Evolutionary conservation across 768 basidiomycete species (phyloP), one percentile per base, ranked within the genome.

Genomic region (Chlorophyllum brunneum): DNA sequence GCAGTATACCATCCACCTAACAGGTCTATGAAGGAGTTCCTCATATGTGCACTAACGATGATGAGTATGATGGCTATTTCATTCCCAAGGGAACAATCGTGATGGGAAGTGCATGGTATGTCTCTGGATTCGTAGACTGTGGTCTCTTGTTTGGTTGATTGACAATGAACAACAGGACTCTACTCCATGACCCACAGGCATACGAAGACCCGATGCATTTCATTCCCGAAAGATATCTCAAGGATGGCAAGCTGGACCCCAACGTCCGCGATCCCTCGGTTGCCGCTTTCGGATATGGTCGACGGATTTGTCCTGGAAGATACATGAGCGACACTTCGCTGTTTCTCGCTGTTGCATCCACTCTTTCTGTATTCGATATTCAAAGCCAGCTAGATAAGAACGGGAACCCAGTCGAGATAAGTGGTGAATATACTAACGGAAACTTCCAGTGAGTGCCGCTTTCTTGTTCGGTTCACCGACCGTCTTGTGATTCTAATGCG

Each of bases 241-340:
- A 59, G 37, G 50, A 56, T n/a, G 54, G 53, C 18, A 37, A 55
- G 22, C 22, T 57, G 5, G 34, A 55, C n/a, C 36, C 54, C 5
- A 22, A 42, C 7, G 44, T 50, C 26, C 53, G 34, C 8, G 54
- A 57, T 26, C 51, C 47, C 2, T 22, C 39, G 3, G 29, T 44
- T 4, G 55, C 56, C n/a, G 47, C 48, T 5, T 59, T 57, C 30
- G 59, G 59, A 6, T 57, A 39, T 27, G 59, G 59, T 13, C 49
- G 56, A 41, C 40, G 59, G 47, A 52, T 57, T 15, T 59, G 58
- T 43, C 54, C 58, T n/a, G 58, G 58, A 24, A 51, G 55, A n/a
- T 29, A 56, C 46, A 51, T 58, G 30, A 51, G 51, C 26, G 56
- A 56, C 33, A 50, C 46, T 24, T 47, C 55, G 3, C 20, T 58